Percentiles rank a stretch among this genome's conserved stretches.
phyloP scores from a whole-genome alignment of 768 basidiomycete genomes.

The Amanita exitialis region DNA sequence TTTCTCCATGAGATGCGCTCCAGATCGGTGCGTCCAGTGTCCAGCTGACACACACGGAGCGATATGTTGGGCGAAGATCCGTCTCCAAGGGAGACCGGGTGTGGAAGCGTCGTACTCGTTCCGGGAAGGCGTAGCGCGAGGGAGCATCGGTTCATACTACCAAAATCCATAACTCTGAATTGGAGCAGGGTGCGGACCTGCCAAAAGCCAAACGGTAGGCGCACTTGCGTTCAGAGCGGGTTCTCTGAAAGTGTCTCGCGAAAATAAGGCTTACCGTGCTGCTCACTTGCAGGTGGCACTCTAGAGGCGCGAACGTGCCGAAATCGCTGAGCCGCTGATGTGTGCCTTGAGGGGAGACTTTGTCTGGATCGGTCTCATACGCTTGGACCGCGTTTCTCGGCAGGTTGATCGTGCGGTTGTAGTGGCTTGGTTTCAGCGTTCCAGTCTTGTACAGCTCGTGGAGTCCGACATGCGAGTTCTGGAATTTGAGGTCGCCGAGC shows the following conservation, averaged over 20 bases:
- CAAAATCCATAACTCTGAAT: constrained; percentile 1
- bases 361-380: not conserved
- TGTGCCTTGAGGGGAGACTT: not conserved
- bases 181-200: not conserved
- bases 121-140: not conserved
- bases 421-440: not conserved
- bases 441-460: not conserved
- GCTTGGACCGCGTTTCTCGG: not conserved
- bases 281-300: constrained; percentile 1
- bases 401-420: not conserved
- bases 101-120: not conserved
- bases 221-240: not conserved
- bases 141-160: not conserved
- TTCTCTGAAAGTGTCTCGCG: no score
- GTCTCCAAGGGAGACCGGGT: not conserved
- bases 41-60: not conserved
- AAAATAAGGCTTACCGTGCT: not conserved
- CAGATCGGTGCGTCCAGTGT: not conserved
- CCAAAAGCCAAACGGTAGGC: no score
- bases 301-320: not conserved
- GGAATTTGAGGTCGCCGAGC: not conserved
- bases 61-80: not conserved
- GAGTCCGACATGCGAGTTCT: not conserved
- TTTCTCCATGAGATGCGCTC: not conserved
- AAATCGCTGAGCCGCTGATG: not conserved